These are phyloP conservation scores for Diplotaxis tenuifolia DNA, from an alignment of 345 rosid genomes.

Conservation along the genomic window DNA sequence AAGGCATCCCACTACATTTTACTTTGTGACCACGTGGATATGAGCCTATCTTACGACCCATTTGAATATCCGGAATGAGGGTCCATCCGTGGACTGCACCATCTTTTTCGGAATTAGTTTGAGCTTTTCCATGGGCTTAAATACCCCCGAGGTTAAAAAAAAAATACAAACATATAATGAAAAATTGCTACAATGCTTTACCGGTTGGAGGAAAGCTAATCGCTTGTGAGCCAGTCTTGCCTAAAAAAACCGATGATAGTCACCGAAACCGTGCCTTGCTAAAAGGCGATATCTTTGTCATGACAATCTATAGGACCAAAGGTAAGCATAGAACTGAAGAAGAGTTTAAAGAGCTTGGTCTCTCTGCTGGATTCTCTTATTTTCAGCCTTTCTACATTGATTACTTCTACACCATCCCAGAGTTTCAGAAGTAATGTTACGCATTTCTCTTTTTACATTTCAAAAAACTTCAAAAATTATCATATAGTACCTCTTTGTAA, in stretches of 20 bases:
- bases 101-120: too few species aligned
- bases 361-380: conserved; percentile 56
- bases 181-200: conserved; percentile 76
- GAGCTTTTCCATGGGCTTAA: too few species aligned
- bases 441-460: neutral
- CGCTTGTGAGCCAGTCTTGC: conserved; percentile 81
- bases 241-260: conserved; percentile 62
- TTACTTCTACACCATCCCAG: conserved; percentile 64
- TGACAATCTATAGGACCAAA: conserved; percentile 77
- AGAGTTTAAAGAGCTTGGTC: conserved; percentile 66
- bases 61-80: too few species aligned
- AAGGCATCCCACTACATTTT: too few species aligned
- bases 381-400: conserved; percentile 55
- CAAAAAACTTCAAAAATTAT: neutral
- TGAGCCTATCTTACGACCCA: too few species aligned
- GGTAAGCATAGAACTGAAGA: conserved; percentile 78
- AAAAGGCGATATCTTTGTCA: conserved; percentile 74
- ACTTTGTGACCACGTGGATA: too few species aligned
- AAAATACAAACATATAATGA: conserved; percentile 75
- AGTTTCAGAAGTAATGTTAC: conserved; percentile 60
- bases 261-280: conserved; percentile 75
- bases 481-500: neutral
- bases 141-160: too few species aligned
- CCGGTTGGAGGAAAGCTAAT: conserved; percentile 78
- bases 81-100: too few species aligned